phyloP scores from a whole-genome alignment of 768 basidiomycete species.

The Jaapia argillacea region DNA sequence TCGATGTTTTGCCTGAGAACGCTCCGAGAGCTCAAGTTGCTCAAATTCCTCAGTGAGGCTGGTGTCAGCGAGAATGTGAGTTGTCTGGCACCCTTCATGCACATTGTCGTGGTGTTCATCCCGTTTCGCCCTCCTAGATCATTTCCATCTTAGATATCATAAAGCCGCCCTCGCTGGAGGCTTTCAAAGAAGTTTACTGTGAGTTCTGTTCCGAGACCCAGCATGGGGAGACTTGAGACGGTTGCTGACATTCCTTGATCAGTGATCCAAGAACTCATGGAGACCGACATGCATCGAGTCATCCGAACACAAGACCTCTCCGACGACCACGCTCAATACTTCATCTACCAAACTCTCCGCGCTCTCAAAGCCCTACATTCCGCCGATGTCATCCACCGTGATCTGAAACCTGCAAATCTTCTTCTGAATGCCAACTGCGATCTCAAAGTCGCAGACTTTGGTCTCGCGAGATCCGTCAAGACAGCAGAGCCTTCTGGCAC shows the following conservation, averaged over 20 bases:
- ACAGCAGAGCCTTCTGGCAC: slow-evolving; percentile 40
- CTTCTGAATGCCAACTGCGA: slow-evolving; percentile 87
- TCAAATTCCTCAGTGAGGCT: slow-evolving; percentile 74
- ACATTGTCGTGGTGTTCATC: slow-evolving; percentile 5
- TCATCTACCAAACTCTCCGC: slow-evolving; percentile 76
- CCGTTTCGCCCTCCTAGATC: slow-evolving; percentile 38
- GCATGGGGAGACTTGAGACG: slow-evolving; percentile 5
- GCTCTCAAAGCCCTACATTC: slow-evolving; percentile 87
- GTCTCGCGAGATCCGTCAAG: slow-evolving; percentile 62
- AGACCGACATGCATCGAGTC: slow-evolving; percentile 85
- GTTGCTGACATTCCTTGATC: slow-evolving; percentile 6
- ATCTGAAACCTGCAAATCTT: slow-evolving; percentile 81
- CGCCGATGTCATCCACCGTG: slow-evolving; percentile 71
- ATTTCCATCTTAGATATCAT: slow-evolving; percentile 89
- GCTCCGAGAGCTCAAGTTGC: slow-evolving; percentile 82
- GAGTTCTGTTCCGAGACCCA: slow-evolving; percentile 12
- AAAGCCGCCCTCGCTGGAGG: slow-evolving; percentile 63
- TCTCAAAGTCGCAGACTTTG: slow-evolving; percentile 86
- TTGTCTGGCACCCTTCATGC: background rate
- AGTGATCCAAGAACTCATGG: slow-evolving; percentile 86
- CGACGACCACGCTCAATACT: slow-evolving; percentile 81
- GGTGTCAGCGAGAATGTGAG: slow-evolving; percentile 76
- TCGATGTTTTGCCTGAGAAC: slow-evolving; percentile 86
- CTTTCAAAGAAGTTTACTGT: slow-evolving; percentile 87
- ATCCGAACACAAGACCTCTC: slow-evolving; percentile 85